phyloP scores from a whole-genome alignment of 176 grass and related monocot species.

The Phoenix dactylifera region DNA sequence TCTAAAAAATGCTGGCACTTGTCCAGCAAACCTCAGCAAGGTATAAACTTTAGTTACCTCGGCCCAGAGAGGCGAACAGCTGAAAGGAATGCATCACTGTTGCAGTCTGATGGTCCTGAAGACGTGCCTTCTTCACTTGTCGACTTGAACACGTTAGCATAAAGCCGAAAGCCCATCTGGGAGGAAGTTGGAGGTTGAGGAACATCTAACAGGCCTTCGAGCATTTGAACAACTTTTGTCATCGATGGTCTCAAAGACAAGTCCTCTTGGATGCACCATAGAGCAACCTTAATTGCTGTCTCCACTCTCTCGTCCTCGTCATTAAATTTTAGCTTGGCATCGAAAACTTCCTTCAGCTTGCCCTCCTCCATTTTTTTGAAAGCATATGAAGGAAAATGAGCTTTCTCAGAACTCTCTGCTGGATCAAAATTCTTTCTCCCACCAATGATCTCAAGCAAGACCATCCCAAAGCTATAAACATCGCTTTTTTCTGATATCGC shows the following conservation, averaged over 20 bases:
- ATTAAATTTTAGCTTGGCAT: slow-evolving; percentile 36
- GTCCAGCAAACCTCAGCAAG: no score
- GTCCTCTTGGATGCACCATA: slow-evolving; percentile 98
- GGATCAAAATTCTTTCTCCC: slow-evolving; percentile 88
- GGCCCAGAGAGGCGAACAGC: slow-evolving; percentile 86
- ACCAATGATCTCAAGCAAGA: slow-evolving; percentile 79
- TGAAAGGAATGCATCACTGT: slow-evolving; percentile 78
- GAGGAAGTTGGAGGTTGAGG: slow-evolving; percentile 49
- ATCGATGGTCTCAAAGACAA: slow-evolving; percentile 68
- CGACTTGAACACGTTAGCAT: slow-evolving; percentile 62
- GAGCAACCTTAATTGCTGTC: slow-evolving; percentile 56
- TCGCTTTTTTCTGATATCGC: slow-evolving; percentile 95
- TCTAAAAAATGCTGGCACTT: no score
- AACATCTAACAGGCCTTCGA: slow-evolving; percentile 75
- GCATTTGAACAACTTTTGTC: slow-evolving; percentile 81
- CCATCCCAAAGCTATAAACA: slow-evolving; percentile 94
- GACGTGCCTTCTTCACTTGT: slow-evolving; percentile 74
- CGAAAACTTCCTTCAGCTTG: slow-evolving; percentile 42
- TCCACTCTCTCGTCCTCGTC: slow-evolving; percentile 56
- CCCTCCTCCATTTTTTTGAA: slow-evolving; percentile 82
- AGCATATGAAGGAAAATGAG: slow-evolving; percentile 75
- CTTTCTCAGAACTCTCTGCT: slow-evolving; percentile 56
- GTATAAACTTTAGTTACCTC: slow-evolving; percentile 33
- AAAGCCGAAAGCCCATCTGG: slow-evolving; percentile 57
- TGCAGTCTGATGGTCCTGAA: slow-evolving; percentile 69